Percentiles rank a stretch among this genome's conserved stretches.
These are phyloP conservation scores for Trichoderma lentiforme DNA, from an alignment of 2,329 filamentous ascomycete species.

Conservation along the genomic window DNA sequence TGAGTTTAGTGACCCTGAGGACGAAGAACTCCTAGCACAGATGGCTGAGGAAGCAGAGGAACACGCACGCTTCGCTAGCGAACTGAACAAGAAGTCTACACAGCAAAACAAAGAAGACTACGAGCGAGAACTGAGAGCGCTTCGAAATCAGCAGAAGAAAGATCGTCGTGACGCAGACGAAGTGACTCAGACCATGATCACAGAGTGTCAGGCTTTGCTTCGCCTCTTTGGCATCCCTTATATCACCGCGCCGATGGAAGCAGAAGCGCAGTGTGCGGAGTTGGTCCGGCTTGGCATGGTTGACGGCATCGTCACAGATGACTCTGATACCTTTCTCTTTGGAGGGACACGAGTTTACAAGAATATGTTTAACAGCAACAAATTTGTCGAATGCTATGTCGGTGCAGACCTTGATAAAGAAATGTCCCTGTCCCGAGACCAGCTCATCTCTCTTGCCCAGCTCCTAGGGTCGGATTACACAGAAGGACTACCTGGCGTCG, in stretches of 20 bases:
- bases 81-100: slow-evolving; percentile 72
- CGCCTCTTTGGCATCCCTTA: slow-evolving; percentile 92
- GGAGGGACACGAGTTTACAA: slow-evolving; percentile 96
- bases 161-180: slow-evolving; percentile 95
- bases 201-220: slow-evolving; percentile 88
- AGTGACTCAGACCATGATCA: slow-evolving; percentile 92
- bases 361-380: slow-evolving; percentile 99
- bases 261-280: slow-evolving; percentile 94
- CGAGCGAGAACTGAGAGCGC: slow-evolving; percentile 78
- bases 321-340: slow-evolving; percentile 95
- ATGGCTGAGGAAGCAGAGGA: slow-evolving; percentile 90
- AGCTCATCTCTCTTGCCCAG: slow-evolving; percentile 86
- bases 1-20: slow-evolving; percentile 81
- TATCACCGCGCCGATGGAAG: slow-evolving; percentile 97
- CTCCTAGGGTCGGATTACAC: slow-evolving; percentile 93
- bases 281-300: slow-evolving; percentile 83
- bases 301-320: slow-evolving; percentile 96
- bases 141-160: slow-evolving; percentile 93
- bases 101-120: slow-evolving; percentile 73
- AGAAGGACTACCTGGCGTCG: slow-evolving; percentile 83
- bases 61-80: slow-evolving; percentile 86
- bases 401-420: slow-evolving; percentile 81
- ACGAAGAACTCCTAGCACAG: slow-evolving; percentile 82
- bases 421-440: slow-evolving; percentile 78
- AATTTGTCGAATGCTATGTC: slow-evolving; percentile 96